These are phyloP conservation scores for Botrytis medusae DNA, from an alignment of 2,329 filamentous ascomycete species.

Conservation along the genomic window DNA sequence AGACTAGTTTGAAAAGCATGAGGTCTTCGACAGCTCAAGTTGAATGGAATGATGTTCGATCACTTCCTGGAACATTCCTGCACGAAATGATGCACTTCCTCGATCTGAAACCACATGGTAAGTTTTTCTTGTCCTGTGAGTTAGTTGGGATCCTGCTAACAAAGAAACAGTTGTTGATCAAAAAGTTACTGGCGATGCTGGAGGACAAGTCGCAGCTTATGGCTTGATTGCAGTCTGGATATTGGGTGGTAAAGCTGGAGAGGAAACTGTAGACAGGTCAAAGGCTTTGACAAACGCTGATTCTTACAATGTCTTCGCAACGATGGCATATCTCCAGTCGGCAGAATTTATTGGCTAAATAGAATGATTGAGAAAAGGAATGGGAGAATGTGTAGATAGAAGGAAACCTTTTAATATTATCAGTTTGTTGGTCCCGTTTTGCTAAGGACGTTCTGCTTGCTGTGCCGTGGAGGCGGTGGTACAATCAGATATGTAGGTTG, in stretches of 20 bases:
- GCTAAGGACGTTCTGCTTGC: neutral
- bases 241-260: constrained; percentile 8
- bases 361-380: neutral
- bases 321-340: constrained; percentile 15
- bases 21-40: constrained; percentile 1
- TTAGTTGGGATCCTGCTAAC: neutral
- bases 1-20: constrained; percentile 16
- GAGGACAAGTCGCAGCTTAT: neutral
- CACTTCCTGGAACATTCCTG: constrained; percentile 12
- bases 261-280: constrained; percentile 2
- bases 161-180: constrained; percentile 7
- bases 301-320: constrained; percentile 19
- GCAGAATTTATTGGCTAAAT: constrained; percentile 7
- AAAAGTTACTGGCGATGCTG: neutral
- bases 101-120: constrained; percentile 17
- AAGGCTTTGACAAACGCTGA: constrained; percentile 17
- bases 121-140: neutral
- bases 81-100: constrained; percentile 21
- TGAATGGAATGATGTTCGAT: constrained; percentile 10
- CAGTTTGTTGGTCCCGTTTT: neutral
- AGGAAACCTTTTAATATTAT: neutral
- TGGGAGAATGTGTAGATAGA: neutral
- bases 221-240: constrained; percentile 15
- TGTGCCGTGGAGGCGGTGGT: neutral
- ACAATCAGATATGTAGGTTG: neutral